A percentile compares a stretch with the other conserved stretches of the same genome.
phyloP scores from a whole-genome alignment of 1,284 basidiomycete genomes.

The Heimioporus retisporus region DNA sequence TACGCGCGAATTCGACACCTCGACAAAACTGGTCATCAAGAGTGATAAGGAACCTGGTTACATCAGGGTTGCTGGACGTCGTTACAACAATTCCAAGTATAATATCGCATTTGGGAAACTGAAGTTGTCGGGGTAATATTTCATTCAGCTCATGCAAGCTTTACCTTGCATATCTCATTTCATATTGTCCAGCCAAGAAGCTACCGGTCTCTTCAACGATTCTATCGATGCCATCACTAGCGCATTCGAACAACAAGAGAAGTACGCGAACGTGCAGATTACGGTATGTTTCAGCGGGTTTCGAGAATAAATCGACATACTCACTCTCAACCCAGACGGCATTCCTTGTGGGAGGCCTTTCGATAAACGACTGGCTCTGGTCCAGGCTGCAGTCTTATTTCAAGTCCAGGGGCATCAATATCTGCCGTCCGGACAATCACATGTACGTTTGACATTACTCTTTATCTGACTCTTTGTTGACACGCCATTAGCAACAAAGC shows the following conservation, averaged over 20 bases:
- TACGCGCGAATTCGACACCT: conserved; percentile 23
- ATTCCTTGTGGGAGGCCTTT: conserved; percentile 53
- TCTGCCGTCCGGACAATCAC: conserved; percentile 25
- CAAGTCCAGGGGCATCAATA: conserved; percentile 24
- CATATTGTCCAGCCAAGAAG: conserved; percentile 51
- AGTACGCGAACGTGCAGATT: conserved; percentile 34
- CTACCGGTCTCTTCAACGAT: conserved; percentile 55
- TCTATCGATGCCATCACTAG: conserved; percentile 32
- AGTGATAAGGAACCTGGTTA: background rate
- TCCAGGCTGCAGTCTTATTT: conserved; percentile 43
- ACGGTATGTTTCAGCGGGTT: conserved; percentile 31
- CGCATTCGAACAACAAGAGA: conserved; percentile 45
- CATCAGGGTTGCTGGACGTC: conserved; percentile 12
- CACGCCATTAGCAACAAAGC: conserved; percentile 54
- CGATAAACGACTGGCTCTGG: conserved; percentile 56
- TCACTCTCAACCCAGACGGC: conserved; percentile 21
- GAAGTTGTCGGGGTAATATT: conserved; percentile 24
- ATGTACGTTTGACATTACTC: conserved; percentile 14
- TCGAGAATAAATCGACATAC: background rate
- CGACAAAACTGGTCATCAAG: conserved; percentile 17
- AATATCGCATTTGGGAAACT: conserved; percentile 17
- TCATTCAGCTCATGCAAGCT: too few species aligned
- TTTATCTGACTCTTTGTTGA: conserved; percentile 5
- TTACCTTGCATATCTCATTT: conserved; percentile 25
- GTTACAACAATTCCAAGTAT: background rate